Evolutionary conservation across 208 protist genomes (phyloP).

Genomic region (Leptomonas seymouri): DNA sequence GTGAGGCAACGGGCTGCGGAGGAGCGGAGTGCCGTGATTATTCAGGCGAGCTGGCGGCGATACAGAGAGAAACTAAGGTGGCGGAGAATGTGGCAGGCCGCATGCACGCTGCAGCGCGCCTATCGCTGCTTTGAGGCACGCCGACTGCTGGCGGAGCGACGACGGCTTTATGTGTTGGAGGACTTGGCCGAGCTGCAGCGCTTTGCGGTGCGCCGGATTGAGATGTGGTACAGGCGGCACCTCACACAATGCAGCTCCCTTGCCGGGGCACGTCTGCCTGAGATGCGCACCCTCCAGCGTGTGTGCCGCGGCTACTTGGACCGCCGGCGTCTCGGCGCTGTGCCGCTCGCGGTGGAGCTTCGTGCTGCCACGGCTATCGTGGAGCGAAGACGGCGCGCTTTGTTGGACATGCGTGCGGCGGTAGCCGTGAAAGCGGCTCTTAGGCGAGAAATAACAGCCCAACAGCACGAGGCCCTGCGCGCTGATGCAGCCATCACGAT

Average conservation of each 20-base stretch:
- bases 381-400: conserved; percentile 5
- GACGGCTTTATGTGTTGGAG: not conserved
- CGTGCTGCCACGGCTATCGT: conserved; percentile 12
- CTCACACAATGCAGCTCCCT: conserved; percentile 23
- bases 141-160: conserved; percentile 20
- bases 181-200: conserved; percentile 7
- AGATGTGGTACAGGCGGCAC: conserved; percentile 23
- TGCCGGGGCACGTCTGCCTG: not conserved
- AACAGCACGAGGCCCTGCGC: conserved; percentile 11
- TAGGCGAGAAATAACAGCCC: not conserved
- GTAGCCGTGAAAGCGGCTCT: not conserved
- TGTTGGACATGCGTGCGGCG: conserved; percentile 18
- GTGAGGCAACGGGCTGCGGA: conserved; percentile 1
- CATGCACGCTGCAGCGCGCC: conserved; percentile 37
- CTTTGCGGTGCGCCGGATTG: conserved; percentile 34
- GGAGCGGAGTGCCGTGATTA: not conserved
- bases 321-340: not conserved
- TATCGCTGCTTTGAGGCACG: conserved; percentile 39
- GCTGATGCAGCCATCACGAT: conserved; percentile 58
- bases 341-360: not conserved
- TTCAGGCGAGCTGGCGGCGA: conserved; percentile 39
- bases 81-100: conserved; percentile 21
- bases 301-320: conserved; percentile 39
- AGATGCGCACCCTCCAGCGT: conserved; percentile 46
- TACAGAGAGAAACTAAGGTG: conserved; percentile 17